Evolutionary conservation across 306 rosid species (phyloP).

Genomic region (Sicyos edulis): DNA sequence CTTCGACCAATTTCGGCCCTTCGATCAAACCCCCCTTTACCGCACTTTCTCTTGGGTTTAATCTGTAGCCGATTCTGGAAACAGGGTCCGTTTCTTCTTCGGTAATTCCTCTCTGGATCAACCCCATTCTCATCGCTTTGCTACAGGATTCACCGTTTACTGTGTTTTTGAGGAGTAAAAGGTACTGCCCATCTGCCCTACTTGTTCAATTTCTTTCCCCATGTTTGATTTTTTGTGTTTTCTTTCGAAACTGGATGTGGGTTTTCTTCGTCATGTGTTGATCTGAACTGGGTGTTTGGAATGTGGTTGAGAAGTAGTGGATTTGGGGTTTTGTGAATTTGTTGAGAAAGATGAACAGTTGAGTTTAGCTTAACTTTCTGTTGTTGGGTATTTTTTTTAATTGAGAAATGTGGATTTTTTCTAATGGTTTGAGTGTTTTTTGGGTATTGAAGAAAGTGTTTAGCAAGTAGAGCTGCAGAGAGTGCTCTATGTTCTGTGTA

Average conservation of each 20-base stretch:
- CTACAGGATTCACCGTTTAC: conserved; percentile 15
- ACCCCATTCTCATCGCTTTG: neutral
- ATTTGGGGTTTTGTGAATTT: neutral
- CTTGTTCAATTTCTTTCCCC: neutral
- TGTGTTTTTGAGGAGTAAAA: neutral
- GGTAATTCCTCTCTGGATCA: neutral
- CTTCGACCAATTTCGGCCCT: neutral
- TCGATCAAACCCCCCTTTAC: neutral
- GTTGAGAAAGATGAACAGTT: neutral
- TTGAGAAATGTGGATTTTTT: neutral
- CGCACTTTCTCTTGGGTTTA: neutral
- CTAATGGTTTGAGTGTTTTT: neutral
- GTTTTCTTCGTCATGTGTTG: neutral
- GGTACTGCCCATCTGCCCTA: conserved; percentile 11
- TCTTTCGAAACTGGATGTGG: neutral
- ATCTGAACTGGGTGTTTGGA: neutral
- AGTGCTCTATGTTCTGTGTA: neutral
- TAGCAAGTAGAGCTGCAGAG: neutral
- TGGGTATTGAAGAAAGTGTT: neutral
- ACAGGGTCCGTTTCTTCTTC: conserved; percentile 11
- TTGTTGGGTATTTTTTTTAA: neutral
- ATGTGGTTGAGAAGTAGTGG: neutral
- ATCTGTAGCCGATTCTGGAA: conserved; percentile 6
- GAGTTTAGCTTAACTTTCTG: neutral
- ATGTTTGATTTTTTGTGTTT: neutral